phyloP scores from a whole-genome alignment of 768 basidiomycete species.

The Termitomyces sp. region DNA sequence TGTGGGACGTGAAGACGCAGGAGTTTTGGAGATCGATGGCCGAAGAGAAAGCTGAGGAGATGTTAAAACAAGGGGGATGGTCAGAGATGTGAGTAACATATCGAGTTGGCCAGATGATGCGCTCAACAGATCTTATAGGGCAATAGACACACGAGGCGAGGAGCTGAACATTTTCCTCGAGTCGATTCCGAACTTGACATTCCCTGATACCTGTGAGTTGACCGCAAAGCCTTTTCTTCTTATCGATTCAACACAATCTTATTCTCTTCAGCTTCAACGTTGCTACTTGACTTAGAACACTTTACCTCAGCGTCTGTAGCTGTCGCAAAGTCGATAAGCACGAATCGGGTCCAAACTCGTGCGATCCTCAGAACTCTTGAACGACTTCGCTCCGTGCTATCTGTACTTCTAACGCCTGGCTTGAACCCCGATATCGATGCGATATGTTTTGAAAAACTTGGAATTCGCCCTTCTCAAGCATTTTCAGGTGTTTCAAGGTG shows the following conservation, averaged over 20 bases:
- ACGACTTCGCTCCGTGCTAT: conserved; percentile 55
- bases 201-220: neutral
- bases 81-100: conserved; percentile 46
- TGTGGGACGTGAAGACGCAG: conserved; percentile 81
- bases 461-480: conserved; percentile 30
- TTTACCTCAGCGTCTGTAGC: conserved; percentile 44
- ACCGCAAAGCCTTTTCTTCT: neutral
- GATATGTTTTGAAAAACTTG: conserved; percentile 56
- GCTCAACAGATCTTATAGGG: conserved; percentile 6
- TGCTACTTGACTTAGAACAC: conserved; percentile 44
- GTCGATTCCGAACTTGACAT: neutral
- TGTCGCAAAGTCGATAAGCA: conserved; percentile 47
- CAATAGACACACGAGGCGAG: neutral
- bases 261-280: conserved; percentile 37
- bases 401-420: conserved; percentile 61
- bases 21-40: conserved; percentile 86
- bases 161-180: neutral
- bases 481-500: conserved; percentile 49
- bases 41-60: conserved; percentile 68
- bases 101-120: neutral
- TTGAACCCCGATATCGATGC: conserved; percentile 66
- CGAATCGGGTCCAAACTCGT: conserved; percentile 34
- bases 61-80: conserved; percentile 73
- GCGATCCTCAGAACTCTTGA: conserved; percentile 41
- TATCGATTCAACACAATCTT: neutral